Evolutionary conservation across 2,329 filamentous ascomycete species (phyloP).

Genomic region (Furcasterigmium sp.): DNA sequence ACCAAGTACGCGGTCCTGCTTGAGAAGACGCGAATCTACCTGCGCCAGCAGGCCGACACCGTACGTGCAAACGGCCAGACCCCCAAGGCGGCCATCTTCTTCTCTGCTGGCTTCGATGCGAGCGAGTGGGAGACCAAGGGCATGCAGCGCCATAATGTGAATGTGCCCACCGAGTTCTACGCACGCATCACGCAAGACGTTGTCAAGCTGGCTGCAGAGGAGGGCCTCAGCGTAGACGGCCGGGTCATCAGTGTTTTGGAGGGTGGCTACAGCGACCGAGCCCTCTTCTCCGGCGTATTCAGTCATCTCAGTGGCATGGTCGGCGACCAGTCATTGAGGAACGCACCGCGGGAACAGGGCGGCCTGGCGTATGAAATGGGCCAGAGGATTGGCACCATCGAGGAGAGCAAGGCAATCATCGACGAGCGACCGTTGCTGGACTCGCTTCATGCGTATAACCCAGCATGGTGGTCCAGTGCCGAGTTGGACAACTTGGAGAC

Average conservation of each 20-base stretch:
- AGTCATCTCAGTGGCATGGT: slow-evolving; percentile 85
- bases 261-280: slow-evolving; percentile 92
- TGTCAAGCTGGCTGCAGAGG: slow-evolving; percentile 74
- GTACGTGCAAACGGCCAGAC: slow-evolving; percentile 52
- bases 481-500: slow-evolving; percentile 67
- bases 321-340: slow-evolving; percentile 36
- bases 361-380: slow-evolving; percentile 56
- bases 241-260: slow-evolving; percentile 90
- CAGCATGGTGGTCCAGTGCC: slow-evolving; percentile 63
- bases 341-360: slow-evolving; percentile 19
- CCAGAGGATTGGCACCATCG: slow-evolving; percentile 39
- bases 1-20: slow-evolving; percentile 70
- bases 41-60: slow-evolving; percentile 66
- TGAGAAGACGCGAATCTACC: slow-evolving; percentile 73
- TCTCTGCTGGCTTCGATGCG: slow-evolving; percentile 95
- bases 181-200: slow-evolving; percentile 85
- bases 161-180: slow-evolving; percentile 95
- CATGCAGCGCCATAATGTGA: slow-evolving; percentile 95
- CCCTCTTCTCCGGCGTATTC: slow-evolving; percentile 79
- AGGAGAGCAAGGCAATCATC: slow-evolving; percentile 22
- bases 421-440: slow-evolving; percentile 17
- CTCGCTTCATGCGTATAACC: slow-evolving; percentile 50
- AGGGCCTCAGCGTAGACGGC: slow-evolving; percentile 71
- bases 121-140: slow-evolving; percentile 88
- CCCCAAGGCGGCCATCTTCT: slow-evolving; percentile 83